Evolutionary conservation across 345 rosid species (phyloP), one percentile per base, ranked within the genome.

Genomic region (Euphorbia peplus): DNA sequence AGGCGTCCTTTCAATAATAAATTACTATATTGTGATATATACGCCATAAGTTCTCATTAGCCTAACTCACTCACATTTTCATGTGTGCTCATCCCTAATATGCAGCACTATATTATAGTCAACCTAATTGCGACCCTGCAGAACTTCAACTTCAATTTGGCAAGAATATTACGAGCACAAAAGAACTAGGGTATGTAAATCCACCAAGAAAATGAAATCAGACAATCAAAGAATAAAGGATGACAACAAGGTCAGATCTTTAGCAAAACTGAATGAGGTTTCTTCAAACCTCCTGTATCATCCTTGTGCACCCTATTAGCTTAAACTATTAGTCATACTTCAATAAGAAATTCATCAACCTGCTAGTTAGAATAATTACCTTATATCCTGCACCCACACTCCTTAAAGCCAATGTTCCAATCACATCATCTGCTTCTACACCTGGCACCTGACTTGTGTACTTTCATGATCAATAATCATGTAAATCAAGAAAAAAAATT

Each of bases 351-450:
- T 15, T 30, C 58, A 44, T 47, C 21, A 18, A 59, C 26, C 72
- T 41, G 25, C 67, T 21, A 24, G 32, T 70, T 60, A 51, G 26
- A 65, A 50, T 51, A 39, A 37, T 70, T 78, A 95, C 95, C 93
- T 86, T 91, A 75, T 78, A 89, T 48, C 99, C 97, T 42, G 79
- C 85, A 66, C 81, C 87, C 63, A 91, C 86, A 85, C 95, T 91
- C 81, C 90, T 90, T 42, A 72, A 63, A 65, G 96, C 97, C 85
- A 95, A 74, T 24, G 99, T 91, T 67, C 99, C 99, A 72, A 95
- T 89, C 67, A 95, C 99, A 71, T 95, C 99, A 75, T 91, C 97
- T 58, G 99, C 99, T 87, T 95, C 99, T 69, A 95, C 99, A 64
- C 99, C 97, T 50, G 95, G 91, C 70, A 91, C 93, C 97, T 93